A percentile compares a stretch with the other conserved stretches of the same genome.
These are phyloP conservation scores for Multifurca ochricompacta DNA, from an alignment of 768 basidiomycete species.

Conservation along the genomic window DNA sequence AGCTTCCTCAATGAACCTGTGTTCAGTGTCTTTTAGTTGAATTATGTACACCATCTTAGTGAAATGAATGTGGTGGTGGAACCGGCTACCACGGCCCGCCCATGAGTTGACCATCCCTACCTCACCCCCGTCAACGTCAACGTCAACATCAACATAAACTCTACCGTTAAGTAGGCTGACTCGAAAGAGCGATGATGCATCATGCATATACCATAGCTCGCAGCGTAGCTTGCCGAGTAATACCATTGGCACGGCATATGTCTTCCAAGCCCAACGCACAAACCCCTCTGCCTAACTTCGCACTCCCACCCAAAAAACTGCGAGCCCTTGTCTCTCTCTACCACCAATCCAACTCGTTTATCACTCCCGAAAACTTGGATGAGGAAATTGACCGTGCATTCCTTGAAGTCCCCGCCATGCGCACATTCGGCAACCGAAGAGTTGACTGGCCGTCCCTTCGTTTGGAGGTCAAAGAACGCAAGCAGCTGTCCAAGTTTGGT, in stretches of 20 bases:
- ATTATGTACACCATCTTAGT: not conserved
- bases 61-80: not conserved
- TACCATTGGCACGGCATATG: slow-evolving; percentile 11
- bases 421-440: slow-evolving; percentile 5
- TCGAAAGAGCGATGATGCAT: slow-evolving; percentile 5
- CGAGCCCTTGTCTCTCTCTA: slow-evolving; percentile 72
- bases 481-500: slow-evolving; percentile 11
- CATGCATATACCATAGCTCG: slow-evolving; percentile 7
- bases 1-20: slow-evolving; percentile 44
- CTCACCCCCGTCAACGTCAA: too few species aligned
- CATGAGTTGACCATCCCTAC: too few species aligned
- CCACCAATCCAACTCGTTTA: slow-evolving; percentile 64
- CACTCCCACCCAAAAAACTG: slow-evolving; percentile 49
- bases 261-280: slow-evolving; percentile 18
- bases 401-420: not conserved
- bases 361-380: slow-evolving; percentile 63
- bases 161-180: too few species aligned
- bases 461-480: slow-evolving; percentile 18
- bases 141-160: too few species aligned
- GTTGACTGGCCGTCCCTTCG: slow-evolving; percentile 18
- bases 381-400: slow-evolving; percentile 61
- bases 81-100: not conserved
- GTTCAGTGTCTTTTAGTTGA: not conserved
- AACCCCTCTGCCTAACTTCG: slow-evolving; percentile 14
- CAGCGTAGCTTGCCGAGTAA: not conserved